phyloP scores from a whole-genome alignment of 2,329 filamentous ascomycete species.

The Paramyrothecium sp. region DNA sequence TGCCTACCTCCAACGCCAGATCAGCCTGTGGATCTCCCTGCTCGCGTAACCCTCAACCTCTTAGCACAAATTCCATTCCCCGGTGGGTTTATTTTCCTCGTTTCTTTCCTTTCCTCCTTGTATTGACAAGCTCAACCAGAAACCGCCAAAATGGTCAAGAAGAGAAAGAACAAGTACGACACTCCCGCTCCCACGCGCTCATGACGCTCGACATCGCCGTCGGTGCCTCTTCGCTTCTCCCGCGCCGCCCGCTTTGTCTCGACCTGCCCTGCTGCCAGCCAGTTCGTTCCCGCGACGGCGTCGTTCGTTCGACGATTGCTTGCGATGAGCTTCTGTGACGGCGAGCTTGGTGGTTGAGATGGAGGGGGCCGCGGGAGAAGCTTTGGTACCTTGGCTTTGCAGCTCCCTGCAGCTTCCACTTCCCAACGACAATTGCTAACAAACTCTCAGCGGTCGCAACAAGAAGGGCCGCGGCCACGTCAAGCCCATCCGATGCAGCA shows the following conservation, averaged over 20 bases:
- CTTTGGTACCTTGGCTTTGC: not conserved
- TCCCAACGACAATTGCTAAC: constrained; percentile 13
- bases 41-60: constrained; percentile 5
- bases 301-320: constrained; percentile 9
- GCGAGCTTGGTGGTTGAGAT: not conserved
- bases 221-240: not conserved
- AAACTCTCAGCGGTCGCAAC: constrained; percentile 78
- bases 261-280: not conserved
- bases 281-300: not conserved
- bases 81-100: constrained; percentile 23
- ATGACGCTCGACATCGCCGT: not conserved
- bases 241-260: not conserved
- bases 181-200: constrained; percentile 10
- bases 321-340: not conserved
- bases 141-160: constrained; percentile 69
- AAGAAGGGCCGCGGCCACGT: constrained; percentile 99
- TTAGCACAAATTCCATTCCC: constrained; percentile 21
- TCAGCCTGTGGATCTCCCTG: not conserved
- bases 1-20: not conserved
- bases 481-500: constrained; percentile 89
- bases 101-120: constrained; percentile 18
- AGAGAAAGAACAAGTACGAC: constrained; percentile 67
- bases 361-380: not conserved
- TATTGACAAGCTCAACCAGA: constrained; percentile 39
- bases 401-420: not conserved